Conservation (phyloP, 2,329 filamentous ascomycete genomes). For the Claviceps maximensis region DNA sequence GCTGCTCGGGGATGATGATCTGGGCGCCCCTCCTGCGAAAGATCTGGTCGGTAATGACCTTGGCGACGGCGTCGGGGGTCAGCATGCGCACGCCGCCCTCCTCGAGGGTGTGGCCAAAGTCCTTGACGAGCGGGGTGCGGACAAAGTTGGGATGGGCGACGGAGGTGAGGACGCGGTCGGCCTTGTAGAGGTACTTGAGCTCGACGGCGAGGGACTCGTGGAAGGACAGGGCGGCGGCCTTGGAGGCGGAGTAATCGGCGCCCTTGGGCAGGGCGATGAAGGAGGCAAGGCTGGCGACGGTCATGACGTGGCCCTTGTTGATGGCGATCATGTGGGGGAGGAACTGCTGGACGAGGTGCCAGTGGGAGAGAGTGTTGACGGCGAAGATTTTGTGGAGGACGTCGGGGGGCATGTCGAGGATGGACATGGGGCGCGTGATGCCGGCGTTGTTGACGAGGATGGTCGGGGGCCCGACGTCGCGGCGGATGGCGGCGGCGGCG, state of each 20-base stretch:
- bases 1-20: constrained; percentile 27
- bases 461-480: constrained; percentile 45
- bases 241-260: constrained; percentile 53
- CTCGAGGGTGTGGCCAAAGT: constrained; percentile 16
- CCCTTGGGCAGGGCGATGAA: constrained; percentile 46
- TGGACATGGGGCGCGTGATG: constrained; percentile 41
- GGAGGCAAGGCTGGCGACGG: constrained; percentile 52
- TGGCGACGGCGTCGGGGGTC: constrained; percentile 24
- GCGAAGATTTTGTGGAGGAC: constrained; percentile 52
- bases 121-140: constrained; percentile 30
- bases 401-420: constrained; percentile 42
- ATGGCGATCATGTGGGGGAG: constrained; percentile 47
- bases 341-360: constrained; percentile 50
- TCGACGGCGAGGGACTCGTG: constrained; percentile 50
- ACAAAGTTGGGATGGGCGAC: constrained; percentile 46
- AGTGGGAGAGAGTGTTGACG: constrained; percentile 55
- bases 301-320: constrained; percentile 61
- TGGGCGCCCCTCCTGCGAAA: constrained; percentile 30
- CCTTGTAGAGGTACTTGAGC: constrained; percentile 44
- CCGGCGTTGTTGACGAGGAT: constrained; percentile 62
- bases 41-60: constrained; percentile 31
- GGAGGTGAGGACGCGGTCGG: constrained; percentile 48
- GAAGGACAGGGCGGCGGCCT: constrained; percentile 51
- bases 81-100: constrained; percentile 17
- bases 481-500: constrained; percentile 24